Base-by-base conservation (phyloP, 1,284 basidiomycete species). In the Cystobasidiaceae sp. region DNA sequence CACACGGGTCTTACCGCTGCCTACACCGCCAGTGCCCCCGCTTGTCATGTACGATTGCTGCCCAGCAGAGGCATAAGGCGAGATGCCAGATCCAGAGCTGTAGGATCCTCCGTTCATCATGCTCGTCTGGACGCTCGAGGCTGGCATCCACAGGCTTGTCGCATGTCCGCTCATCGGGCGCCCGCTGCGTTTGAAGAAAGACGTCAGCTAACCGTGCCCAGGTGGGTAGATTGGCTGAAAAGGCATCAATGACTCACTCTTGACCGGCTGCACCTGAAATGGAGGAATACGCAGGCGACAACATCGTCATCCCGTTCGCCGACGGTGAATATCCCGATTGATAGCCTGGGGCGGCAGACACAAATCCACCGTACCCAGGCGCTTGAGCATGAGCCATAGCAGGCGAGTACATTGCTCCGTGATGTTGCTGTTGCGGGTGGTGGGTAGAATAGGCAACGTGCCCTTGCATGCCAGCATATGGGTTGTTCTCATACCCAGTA, bases 221-320 rank as follows among this genome's bases (percentile, higher is more conserved):
- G 27, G 54, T 17, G 8, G 32, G 17, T 28, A 15, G 51, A 23
- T 4, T 23, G 21, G 15, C 13, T 21, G 4, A 23, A 28, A 21
- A 9, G 4, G 5, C 30, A 17, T 43, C 19, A 4, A 23, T 8
- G 2, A 44, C 54, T 44, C 28, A 56, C 54, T 56, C 54, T 56
- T 56, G 54, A 23, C 54, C 30, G 19, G 41, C 21, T 27, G 54
- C 17, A 5, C 41, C 54, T 15, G 37, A 41, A 1, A 56, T 19
- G 5, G 54, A 17, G 13, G 54, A 41, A 21, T 56, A 56, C n/a
- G 39, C 54, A 6, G 54, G 37, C 4, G 54, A 56, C 37, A 44
- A 30, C 30, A 56, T 46, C 27, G 45, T 28, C 54, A 56, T 56
- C 8, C 54, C 54, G 13, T 56, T 56, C 28, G 54, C 54, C 19